These are phyloP conservation scores for Yarrowia sp. DNA, from an alignment of 805 yeast genomes.

Conservation along the genomic window DNA sequence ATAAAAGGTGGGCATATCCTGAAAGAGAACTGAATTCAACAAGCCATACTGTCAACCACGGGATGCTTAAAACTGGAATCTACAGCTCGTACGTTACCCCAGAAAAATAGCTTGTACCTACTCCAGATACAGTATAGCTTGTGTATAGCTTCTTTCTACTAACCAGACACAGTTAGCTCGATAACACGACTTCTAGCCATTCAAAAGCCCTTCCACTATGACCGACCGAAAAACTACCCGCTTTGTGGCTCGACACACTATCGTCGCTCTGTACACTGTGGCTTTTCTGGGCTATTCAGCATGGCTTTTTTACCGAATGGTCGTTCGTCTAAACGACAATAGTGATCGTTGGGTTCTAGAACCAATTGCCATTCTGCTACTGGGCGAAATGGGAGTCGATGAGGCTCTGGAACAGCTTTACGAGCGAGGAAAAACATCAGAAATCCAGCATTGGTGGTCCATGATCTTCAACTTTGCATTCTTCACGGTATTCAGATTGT, in stretches of 20 bases:
- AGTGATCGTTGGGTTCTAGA: background rate
- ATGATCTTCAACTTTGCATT: background rate
- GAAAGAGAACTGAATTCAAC: no score
- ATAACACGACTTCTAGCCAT: no score
- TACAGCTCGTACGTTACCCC: no score
- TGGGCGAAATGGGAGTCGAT: background rate
- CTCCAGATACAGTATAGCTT: no score
- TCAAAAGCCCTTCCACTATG: no score
- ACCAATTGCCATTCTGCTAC: background rate
- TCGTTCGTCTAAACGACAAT: background rate
- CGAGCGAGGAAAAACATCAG: background rate
- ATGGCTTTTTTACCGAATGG: background rate
- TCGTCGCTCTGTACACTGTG: background rate
- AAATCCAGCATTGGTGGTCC: background rate
- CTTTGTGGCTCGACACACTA: background rate
- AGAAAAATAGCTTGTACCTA: no score
- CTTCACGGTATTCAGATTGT: background rate
- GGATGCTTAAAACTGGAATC: no score
- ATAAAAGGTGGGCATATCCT: no score
- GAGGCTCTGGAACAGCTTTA: background rate
- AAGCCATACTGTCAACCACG: no score
- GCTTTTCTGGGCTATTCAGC: background rate
- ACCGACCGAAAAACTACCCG: background rate
- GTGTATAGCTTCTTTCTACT: no score
- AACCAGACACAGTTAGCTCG: no score